phyloP scores from a whole-genome alignment of 2,329 filamentous ascomycete species.

The Ophiostoma quercus region DNA sequence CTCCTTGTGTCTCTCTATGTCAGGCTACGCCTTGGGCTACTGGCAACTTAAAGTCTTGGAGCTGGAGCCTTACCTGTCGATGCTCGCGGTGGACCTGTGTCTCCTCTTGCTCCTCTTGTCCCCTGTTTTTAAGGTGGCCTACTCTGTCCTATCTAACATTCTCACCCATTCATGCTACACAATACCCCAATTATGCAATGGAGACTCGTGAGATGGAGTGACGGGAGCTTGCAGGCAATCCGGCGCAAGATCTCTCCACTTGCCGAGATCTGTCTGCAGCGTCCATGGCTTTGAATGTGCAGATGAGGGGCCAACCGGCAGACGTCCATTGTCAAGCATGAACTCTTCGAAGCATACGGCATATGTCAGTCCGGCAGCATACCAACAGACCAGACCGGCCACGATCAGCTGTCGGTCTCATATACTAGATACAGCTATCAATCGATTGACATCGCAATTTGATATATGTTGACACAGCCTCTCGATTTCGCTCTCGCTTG shows the following conservation, averaged over 20 bases:
- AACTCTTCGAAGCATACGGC: background rate
- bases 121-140: background rate
- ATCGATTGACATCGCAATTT: no score
- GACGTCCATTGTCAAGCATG: background rate
- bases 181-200: background rate
- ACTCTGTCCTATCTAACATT: no score
- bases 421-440: background rate
- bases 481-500: background rate
- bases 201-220: background rate
- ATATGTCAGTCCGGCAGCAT: background rate
- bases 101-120: background rate
- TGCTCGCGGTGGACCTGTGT: background rate
- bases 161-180: background rate
- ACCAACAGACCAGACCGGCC: background rate
- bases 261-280: constrained; percentile 4
- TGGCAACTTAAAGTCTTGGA: background rate
- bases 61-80: background rate
- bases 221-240: background rate
- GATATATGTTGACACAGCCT: background rate
- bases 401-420: background rate
- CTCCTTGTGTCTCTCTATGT: no score
- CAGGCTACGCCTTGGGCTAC: background rate
- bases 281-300: background rate
- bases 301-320: background rate
- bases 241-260: background rate